Percentiles rank a stretch among this genome's conserved stretches.
Conservation (phyloP, 805 yeast genomes). For the Teunomyces cretensis region DNA sequence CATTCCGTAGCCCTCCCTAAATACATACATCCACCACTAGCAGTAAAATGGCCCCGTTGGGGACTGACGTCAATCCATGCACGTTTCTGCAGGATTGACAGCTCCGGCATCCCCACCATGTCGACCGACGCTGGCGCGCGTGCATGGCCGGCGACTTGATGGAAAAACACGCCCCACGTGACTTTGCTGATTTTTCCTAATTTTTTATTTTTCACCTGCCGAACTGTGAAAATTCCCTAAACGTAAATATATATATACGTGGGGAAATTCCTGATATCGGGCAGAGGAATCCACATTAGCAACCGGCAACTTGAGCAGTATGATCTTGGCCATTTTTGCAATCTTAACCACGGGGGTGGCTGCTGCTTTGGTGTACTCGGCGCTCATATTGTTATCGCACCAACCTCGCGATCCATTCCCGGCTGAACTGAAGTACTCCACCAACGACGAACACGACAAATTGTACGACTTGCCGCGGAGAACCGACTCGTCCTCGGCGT, state of each 20-base stretch:
- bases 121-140: no score
- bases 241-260: background rate
- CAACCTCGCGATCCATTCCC: slow-evolving; percentile 55
- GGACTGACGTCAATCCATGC: no score
- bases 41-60: no score
- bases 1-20: no score
- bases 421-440: slow-evolving; percentile 54
- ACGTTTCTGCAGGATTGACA: background rate
- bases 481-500: slow-evolving; percentile 19
- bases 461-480: slow-evolving; percentile 34
- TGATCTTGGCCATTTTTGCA: background rate
- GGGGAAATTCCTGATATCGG: background rate
- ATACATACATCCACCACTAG: no score
- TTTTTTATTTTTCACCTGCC: background rate
- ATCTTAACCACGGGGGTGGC: slow-evolving; percentile 8
- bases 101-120: no score
- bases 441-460: slow-evolving; percentile 39
- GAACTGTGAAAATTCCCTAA: background rate
- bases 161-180: background rate
- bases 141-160: background rate
- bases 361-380: slow-evolving; percentile 27
- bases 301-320: background rate
- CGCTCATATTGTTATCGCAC: slow-evolving; percentile 56
- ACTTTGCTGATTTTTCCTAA: background rate
- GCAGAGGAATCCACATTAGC: no score